Evolutionary conservation across 169 alveolate species (phyloP), one percentile per base, ranked within the genome.

Genomic region (Fabrea salina): DNA sequence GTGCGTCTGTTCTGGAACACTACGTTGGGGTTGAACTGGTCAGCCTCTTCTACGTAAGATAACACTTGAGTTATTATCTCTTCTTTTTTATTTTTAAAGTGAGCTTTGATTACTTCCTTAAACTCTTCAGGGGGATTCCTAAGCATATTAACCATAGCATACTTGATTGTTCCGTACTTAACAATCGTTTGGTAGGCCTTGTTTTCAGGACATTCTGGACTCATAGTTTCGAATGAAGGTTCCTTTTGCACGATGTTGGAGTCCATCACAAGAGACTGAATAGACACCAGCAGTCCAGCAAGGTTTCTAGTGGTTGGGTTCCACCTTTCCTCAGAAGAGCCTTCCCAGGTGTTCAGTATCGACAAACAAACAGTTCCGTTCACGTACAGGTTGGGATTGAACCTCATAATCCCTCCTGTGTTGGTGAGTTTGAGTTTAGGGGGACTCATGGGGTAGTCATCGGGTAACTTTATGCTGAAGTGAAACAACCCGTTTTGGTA

Each of bases 321-420:
- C 98, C 98, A 95, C 72, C 89, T 89, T 86, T 93, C 97, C n/a
- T 95, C 87, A 1, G 96, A 82, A 43, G 82, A 70, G 3, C 98
- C 98, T 61, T 94, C 82, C 97, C 98, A 95, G 3, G 97, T 95
- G 13, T 96, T 96, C 22, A 95, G 78, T 13, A 95, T 78, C 40
- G 95, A 86, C 16, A 93, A 72, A 67, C 97, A 91, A 72, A 95
- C 97, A 68, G 91, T 89, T n/a, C 98, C 98, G 84, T 91, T 88
- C 11, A 83, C 75, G 61, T 92, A 92, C 32, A 93, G 86, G 80
- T 93, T 93, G 33, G 97, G 97, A 68, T 95, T 93, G 77, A 95
- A 95, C 76, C 97, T 83, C 0, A 92, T 72, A 19, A 89, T 88
- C n/a, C 89, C 83, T 3, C 98, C 98, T 5, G 96, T 95, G 13